These are phyloP conservation scores for Nosema granulosis DNA, from an alignment of 371 early-diverging fungal species.

Conservation along the genomic window DNA sequence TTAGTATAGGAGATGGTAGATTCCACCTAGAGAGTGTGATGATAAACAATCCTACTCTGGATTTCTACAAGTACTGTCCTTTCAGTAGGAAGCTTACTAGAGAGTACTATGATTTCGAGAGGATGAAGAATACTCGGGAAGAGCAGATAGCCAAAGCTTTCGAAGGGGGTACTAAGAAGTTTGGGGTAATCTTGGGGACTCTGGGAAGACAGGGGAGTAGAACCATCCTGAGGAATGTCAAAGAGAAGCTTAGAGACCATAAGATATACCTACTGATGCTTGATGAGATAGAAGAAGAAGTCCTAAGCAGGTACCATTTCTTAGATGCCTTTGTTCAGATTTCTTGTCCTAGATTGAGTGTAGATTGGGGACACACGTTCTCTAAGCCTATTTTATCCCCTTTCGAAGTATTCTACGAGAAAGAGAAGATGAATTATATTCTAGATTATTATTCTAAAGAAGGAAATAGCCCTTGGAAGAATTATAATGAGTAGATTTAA, in stretches of 20 bases:
- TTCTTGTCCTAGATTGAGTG: slow-evolving; percentile 90
- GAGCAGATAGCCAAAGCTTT: slow-evolving; percentile 73
- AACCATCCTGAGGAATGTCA: slow-evolving; percentile 73
- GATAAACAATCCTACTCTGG: slow-evolving; percentile 86
- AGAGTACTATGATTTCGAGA: slow-evolving; percentile 83
- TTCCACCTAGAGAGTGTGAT: slow-evolving; percentile 98
- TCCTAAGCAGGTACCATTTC: slow-evolving; percentile 43
- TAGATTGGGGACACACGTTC: slow-evolving; percentile 97
- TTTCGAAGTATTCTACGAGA: slow-evolving; percentile 79
- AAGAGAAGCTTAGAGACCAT: slow-evolving; percentile 54
- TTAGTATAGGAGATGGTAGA: slow-evolving; percentile 85
- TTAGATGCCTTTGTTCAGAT: slow-evolving; percentile 80
- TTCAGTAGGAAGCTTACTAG: slow-evolving; percentile 81
- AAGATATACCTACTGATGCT: slow-evolving; percentile 67
- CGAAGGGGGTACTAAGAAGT: slow-evolving; percentile 69
- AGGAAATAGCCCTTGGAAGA: slow-evolving; percentile 58
- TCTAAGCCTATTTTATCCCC: slow-evolving; percentile 84
- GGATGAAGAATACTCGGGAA: slow-evolving; percentile 78
- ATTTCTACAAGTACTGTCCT: slow-evolving; percentile 92
- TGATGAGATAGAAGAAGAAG: slow-evolving; percentile 61
- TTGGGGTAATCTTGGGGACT: slow-evolving; percentile 86
- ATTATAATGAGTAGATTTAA: slow-evolving; percentile 56
- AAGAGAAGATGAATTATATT: slow-evolving; percentile 65
- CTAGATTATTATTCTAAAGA: slow-evolving; percentile 67
- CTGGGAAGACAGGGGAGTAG: slow-evolving; percentile 95